Conservation (phyloP, 805 yeast genomes). For the Barnettozyma sp. region DNA sequence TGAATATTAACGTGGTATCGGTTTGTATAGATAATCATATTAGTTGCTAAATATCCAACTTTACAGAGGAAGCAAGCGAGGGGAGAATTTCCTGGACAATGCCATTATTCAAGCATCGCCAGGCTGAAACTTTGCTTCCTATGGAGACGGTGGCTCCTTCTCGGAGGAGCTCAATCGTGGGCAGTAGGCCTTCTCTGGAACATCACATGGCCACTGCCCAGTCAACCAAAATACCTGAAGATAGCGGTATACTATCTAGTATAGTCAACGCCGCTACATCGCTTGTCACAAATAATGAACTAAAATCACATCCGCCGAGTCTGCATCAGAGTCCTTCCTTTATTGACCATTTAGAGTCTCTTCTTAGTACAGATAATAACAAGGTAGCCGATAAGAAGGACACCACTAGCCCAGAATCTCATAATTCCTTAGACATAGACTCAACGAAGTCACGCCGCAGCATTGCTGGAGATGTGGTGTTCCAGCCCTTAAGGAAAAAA, state of each 20-base stretch:
- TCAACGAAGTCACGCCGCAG: constrained; percentile 6
- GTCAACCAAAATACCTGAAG: constrained; percentile 17
- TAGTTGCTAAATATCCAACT: too few relatives aligned
- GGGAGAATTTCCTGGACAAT: too few relatives aligned
- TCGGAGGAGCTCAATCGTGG: not conserved
- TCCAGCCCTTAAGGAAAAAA: constrained; percentile 37
- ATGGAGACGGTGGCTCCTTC: not conserved
- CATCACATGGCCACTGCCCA: constrained; percentile 14
- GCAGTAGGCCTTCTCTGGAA: constrained; percentile 5
- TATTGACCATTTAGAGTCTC: constrained; percentile 29
- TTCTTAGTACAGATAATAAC: constrained; percentile 19
- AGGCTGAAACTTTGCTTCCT: not conserved
- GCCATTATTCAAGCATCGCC: constrained; percentile 3
- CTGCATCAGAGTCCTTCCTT: not conserved
- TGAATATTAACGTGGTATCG: too few relatives aligned
- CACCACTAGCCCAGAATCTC: not conserved
- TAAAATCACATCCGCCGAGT: constrained; percentile 9
- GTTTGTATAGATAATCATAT: too few relatives aligned
- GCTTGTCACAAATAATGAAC: not conserved
- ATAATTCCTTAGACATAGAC: not conserved
- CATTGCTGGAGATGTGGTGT: constrained; percentile 30
- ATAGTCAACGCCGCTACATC: constrained; percentile 33
- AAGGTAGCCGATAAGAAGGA: constrained; percentile 6
- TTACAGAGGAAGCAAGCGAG: too few relatives aligned
- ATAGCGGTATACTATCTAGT: constrained; percentile 36